Base-by-base conservation (phyloP, 2,329 filamentous ascomycete species). In the Pestalotiopsis sp. region DNA sequence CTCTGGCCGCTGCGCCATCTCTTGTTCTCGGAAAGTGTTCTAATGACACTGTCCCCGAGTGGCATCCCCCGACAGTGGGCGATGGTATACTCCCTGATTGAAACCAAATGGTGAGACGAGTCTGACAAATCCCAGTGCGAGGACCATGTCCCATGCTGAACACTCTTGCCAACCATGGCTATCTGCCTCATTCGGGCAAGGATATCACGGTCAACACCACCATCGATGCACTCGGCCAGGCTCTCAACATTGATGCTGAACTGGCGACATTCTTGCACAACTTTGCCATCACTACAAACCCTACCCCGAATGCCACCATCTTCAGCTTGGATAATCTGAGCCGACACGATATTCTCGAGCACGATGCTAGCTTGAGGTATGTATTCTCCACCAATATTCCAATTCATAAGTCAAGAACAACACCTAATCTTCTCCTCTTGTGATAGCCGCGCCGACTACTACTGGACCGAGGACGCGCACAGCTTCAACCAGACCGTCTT, bases 401-500 rank as follows among this genome's bases (percentile, higher is more conserved):
- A 2, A 7, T 1, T 31, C 31, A 7, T 0, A 9, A 9, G 31
- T 31, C 7, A 31, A 31, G 31, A 31, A 7, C 31, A 31, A 31
- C 7, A 9, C 2, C 31, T 31, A 31, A 31, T 31, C 3, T 23
- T 23, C 3, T 3, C 3, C 23, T 23, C 23, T 23, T 2, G 3
- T 2, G 3, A 23, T 3, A 23, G 23, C 56, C 85, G 85, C 31
- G 73, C 78, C 1, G 86, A 89, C 68, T 83, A 81, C 9, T 84
- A 77, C 78, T 82, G 59, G 59, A 62, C 86, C 66, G 86, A 86
- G 25, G 83, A 84, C 75, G 84, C 84, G 71, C 81, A 85, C 71
- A 68, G 82, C 67, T 89, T 89, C 79, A 87, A 89, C 76, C 77
- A 83, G 66, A 82, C 80, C 2, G 74, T 87, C 70, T 89, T 88